Base-by-base conservation (phyloP, 345 rosid species). In the Brassica incana region DNA sequence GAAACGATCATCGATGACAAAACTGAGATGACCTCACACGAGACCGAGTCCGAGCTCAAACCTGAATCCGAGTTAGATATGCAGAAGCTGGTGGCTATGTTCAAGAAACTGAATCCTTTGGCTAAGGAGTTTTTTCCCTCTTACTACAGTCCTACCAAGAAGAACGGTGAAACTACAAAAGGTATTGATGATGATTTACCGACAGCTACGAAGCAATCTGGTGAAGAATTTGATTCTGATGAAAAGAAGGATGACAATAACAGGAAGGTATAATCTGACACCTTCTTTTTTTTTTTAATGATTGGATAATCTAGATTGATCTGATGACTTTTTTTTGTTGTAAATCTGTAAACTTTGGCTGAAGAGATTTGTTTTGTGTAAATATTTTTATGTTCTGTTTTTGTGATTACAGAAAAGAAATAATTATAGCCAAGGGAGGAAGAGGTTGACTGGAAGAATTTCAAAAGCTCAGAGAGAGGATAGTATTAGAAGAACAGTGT, bases 51-150 rank as follows among this genome's bases (percentile, higher is more conserved):
- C 16, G 87, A 86, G 74, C 69, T 81, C 65, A 85, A 87, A 83
- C 76, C 90, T 36, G 84, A 87, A 78, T 83, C 91, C 2, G 88
- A 90, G 85, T 82, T 89, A 84, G 88, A 71, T 67, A 86, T 92
- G 77, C 80, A 89, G 72, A 88, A 87, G 67, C 89, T 92, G 76
- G 95, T 92, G 73, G 94, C 89, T 2, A 89, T 90, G 84, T 87
- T 92, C 86, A 90, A 93, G 74, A 92, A 89, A 83, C 82, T 92
- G 86, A 92, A 92, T 82, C 97, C 97, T 83, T 78, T 76, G 81
- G 97, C 97, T 1, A 89, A 92, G 76, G 97, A 92, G 78, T 92
- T 92, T 77, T 71, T 92, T 70, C 97, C 97, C 72, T 90, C 95
- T 33, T 83, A 85, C 69, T 80, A 80, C 73, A 78, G 77, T 11